Conservation (phyloP, 306 rosid species). For the Luffa aegyptiaca region DNA sequence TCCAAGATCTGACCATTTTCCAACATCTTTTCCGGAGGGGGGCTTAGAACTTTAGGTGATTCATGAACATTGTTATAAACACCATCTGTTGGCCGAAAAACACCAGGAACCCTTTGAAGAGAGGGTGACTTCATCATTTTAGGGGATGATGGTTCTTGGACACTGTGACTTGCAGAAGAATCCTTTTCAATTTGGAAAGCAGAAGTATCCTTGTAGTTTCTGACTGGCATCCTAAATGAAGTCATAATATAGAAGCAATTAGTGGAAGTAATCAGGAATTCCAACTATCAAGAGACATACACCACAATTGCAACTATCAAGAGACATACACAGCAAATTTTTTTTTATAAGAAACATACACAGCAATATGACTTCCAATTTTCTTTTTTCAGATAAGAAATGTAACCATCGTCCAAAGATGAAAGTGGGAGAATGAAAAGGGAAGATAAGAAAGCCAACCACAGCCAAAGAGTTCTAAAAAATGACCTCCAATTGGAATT, state of each 20-base stretch:
- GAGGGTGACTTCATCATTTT: constrained; percentile 90
- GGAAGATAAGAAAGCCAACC: not conserved
- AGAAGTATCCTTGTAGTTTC: constrained; percentile 81
- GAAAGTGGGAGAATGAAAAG: not conserved
- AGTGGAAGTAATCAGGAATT: not conserved
- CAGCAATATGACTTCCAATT: not conserved
- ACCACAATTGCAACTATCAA: not conserved
- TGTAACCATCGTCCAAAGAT: not conserved
- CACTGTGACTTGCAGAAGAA: constrained; percentile 77
- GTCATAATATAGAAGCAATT: not conserved
- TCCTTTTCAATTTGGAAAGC: constrained; percentile 94
- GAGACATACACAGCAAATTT: not conserved
- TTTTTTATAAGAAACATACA: not conserved
- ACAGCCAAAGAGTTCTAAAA: not conserved
- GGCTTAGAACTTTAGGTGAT: constrained; percentile 71
- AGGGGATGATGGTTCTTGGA: constrained; percentile 95
- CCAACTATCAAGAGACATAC: not conserved
- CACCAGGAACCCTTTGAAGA: constrained; percentile 68
- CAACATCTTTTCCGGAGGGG: constrained; percentile 73
- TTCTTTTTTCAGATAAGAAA: not conserved
- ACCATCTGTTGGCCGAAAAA: constrained; percentile 56
- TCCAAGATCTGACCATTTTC: constrained; percentile 81
- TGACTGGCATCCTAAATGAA: constrained; percentile 75
- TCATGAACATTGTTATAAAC: constrained; percentile 62
- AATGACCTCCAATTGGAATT: not conserved